phyloP scores from a whole-genome alignment of 148 eudicot species.

The Selenicereus undatus region DNA sequence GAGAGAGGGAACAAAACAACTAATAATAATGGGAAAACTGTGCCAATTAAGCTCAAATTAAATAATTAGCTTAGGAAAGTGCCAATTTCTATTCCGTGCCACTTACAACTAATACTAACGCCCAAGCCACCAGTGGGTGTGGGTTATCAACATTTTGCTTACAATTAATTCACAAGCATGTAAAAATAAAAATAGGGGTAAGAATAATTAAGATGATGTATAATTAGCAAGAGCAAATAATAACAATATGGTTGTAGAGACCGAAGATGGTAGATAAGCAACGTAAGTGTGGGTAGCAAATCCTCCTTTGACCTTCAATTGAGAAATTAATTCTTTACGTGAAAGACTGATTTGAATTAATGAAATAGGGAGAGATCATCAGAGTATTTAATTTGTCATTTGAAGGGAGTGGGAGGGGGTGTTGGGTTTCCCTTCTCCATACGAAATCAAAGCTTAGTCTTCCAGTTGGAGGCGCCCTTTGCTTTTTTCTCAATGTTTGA shows the following conservation, averaged over 20 bases:
- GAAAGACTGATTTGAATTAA: not conserved
- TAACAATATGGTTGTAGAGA: not conserved
- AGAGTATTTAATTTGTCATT: too few species aligned
- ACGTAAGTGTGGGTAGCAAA: not conserved
- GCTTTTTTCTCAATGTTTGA: slow-evolving; percentile 27
- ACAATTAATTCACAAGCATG: too few species aligned
- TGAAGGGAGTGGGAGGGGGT: not conserved
- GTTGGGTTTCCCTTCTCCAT: slow-evolving; percentile 33
- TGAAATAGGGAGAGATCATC: not conserved
- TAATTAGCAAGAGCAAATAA: not conserved
- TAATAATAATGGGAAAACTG: too few species aligned
- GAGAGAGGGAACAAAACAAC: too few species aligned
- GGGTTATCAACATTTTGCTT: too few species aligned
- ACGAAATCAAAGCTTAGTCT: slow-evolving; percentile 35
- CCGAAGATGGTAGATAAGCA: not conserved
- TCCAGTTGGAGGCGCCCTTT: not conserved
- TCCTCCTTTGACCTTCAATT: too few species aligned
- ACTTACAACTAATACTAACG: too few species aligned
- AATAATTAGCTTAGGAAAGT: too few species aligned
- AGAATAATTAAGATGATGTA: not conserved
- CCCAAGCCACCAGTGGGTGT: too few species aligned
- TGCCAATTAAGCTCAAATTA: too few species aligned
- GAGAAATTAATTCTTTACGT: not conserved
- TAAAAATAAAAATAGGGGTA: not conserved
- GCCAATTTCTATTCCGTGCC: too few species aligned